Base-by-base conservation (phyloP, 2,329 filamentous ascomycete genomes). In the Apiospora koreana region DNA sequence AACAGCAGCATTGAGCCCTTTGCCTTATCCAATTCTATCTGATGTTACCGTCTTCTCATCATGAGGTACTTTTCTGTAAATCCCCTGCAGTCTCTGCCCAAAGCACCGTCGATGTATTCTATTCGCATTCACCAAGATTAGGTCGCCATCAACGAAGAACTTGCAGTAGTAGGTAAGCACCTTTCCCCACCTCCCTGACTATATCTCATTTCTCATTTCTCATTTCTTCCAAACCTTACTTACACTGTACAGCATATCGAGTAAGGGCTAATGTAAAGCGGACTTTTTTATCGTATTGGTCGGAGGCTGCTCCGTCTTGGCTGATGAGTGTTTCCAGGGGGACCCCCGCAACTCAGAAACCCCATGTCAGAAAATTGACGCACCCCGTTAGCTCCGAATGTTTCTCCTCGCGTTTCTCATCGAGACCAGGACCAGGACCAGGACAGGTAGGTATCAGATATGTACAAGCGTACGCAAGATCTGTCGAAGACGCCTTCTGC, bases 291-390 rank as follows among this genome's bases (percentile, higher is more conserved):
- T 58, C 50, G 31, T 62, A 67, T 46, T 67, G 65, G 65, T 67
- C 65, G 65, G 65, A 67, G 65, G 42, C 42, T 46, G 65, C 65
- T 67, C 65, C 65, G 65, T 46, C 65, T 67, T 67, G 65, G 65
- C 65, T 67, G 42, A 62, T 62, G 65, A 46, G 8, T 35, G 8
- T 35, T 25, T 23, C 25, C 28, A 43, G 42, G 65, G 65, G 65
- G 65, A 23, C 65, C 65, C 42, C 25, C 42, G 65, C 42, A 46
- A 46, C 42, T 31, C 16, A 67, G 65, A 43, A 21, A 45, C 65
- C 65, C 65, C 65, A 67, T 46, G 65, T 43, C 65, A 31, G 65
- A 67, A 67, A 67, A 43, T 42, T 28, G 65, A 46, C 65, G 65
- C 65, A 43, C 42, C 25, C 9, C 42, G 25, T 46, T 46, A 31